These are phyloP conservation scores for Herpetospermum pedunculosum DNA, from an alignment of 306 rosid genomes.

Conservation along the genomic window DNA sequence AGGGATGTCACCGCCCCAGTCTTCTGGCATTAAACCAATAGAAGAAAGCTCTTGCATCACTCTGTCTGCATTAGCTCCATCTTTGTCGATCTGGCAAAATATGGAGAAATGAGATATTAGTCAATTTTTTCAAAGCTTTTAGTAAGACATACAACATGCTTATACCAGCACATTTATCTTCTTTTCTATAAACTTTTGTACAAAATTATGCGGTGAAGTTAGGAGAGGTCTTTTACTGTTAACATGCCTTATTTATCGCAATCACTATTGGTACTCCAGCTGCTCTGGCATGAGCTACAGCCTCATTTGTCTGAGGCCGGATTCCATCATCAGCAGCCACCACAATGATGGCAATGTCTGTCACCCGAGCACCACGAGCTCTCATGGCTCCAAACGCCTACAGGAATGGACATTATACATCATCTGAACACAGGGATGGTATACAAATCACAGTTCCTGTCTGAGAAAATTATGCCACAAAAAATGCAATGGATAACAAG, in stretches of 20 bases:
- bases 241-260: conserved; percentile 85
- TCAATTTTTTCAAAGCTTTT: background rate
- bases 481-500: conserved; percentile 11
- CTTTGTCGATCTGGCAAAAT: conserved; percentile 73
- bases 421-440: conserved; percentile 18
- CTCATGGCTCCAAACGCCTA: conserved; percentile 99
- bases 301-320: conserved; percentile 97
- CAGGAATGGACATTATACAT: conserved; percentile 28
- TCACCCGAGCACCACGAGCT: conserved; percentile 99
- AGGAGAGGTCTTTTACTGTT: conserved; percentile 4
- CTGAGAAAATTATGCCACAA: conserved; percentile 6
- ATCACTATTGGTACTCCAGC: conserved; percentile 89
- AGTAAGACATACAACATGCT: background rate
- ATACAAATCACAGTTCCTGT: conserved; percentile 11
- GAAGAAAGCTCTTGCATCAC: conserved; percentile 98
- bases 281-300: conserved; percentile 96
- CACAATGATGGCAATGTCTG: conserved; percentile 85
- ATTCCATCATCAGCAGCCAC: conserved; percentile 99
- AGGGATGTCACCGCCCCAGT: conserved; percentile 93
- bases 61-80: conserved; percentile 90
- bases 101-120: conserved; percentile 3
- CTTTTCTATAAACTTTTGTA: background rate
- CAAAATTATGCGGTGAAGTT: background rate
- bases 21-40: conserved; percentile 92
- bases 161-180: background rate